phyloP scores from a whole-genome alignment of 768 basidiomycete genomes.

The Leccinum incarnatum region DNA sequence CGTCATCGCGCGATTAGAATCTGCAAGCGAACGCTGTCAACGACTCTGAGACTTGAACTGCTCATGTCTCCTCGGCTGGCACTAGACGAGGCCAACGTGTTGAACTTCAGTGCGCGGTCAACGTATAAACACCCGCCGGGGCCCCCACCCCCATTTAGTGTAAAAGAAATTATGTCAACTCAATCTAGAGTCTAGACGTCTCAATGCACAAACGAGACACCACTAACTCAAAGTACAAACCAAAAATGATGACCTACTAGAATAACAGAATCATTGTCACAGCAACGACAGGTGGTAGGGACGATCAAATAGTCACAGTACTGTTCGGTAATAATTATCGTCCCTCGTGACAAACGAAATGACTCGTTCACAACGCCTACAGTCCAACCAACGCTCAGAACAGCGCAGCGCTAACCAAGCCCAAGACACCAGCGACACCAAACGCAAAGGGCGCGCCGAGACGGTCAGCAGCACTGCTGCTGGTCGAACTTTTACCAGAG shows the following conservation, averaged over 20 bases:
- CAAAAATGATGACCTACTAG: constrained; percentile 12
- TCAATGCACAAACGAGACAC: background rate
- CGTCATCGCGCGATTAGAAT: too few relatives aligned
- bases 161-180: background rate
- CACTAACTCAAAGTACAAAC: constrained; percentile 17
- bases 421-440: constrained; percentile 49
- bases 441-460: constrained; percentile 31
- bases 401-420: constrained; percentile 49
- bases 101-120: too few relatives aligned
- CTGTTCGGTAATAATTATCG: constrained; percentile 6
- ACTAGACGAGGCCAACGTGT: too few relatives aligned
- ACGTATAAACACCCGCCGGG: too few relatives aligned
- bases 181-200: too few relatives aligned
- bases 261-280: constrained; percentile 6
- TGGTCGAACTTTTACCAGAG: constrained; percentile 24
- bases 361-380: constrained; percentile 6
- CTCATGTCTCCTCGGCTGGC: too few relatives aligned
- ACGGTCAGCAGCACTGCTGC: constrained; percentile 33
- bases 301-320: constrained; percentile 12
- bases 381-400: constrained; percentile 32
- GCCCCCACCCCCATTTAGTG: too few relatives aligned
- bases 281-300: constrained; percentile 17
- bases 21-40: too few relatives aligned
- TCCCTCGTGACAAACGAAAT: constrained; percentile 12
- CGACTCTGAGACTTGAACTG: too few relatives aligned